phyloP scores from a whole-genome alignment of 2,329 filamentous ascomycete species.

The Cladophialophora carrionii region DNA sequence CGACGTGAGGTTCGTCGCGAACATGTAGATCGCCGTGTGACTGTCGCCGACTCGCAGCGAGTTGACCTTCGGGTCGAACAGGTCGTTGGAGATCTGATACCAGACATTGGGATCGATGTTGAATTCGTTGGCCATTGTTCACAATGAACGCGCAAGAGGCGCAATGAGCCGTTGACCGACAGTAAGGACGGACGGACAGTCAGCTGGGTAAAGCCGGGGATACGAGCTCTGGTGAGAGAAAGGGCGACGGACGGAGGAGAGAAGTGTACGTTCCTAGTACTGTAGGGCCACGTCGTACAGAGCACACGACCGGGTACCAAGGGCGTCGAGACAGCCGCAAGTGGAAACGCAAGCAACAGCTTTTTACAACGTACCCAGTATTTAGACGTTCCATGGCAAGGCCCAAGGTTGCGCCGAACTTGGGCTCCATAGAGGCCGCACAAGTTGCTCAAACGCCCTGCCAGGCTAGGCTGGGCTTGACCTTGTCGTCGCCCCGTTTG shows the following conservation, averaged over 20 bases:
- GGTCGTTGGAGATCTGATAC: slow-evolving; percentile 5
- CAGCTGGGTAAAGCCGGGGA: not conserved
- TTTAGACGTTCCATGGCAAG: not conserved
- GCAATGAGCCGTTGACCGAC: not conserved
- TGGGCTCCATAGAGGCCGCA: not conserved
- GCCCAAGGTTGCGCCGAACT: not conserved
- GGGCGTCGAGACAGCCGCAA: not conserved
- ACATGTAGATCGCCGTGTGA: slow-evolving; percentile 8
- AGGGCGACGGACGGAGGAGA: not conserved
- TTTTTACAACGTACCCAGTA: not conserved
- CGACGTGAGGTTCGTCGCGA: slow-evolving; percentile 8
- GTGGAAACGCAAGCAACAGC: not conserved
- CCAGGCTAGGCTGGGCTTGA: too few species aligned
- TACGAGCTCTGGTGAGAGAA: not conserved
- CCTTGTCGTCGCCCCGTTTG: not conserved
- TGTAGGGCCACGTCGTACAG: not conserved
- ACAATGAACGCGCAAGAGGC: not conserved
- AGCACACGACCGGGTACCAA: too few species aligned
- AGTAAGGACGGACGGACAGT: not conserved
- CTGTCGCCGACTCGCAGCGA: not conserved
- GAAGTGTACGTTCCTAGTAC: not conserved
- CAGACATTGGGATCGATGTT: slow-evolving; percentile 14
- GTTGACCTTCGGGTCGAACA: not conserved
- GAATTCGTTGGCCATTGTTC: slow-evolving; percentile 3
- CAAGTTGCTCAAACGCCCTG: not conserved